Percentiles rank a stretch among this genome's conserved stretches.
Conservation (phyloP, 2,329 filamentous ascomycete genomes). For the Emergomyces orientalis region DNA sequence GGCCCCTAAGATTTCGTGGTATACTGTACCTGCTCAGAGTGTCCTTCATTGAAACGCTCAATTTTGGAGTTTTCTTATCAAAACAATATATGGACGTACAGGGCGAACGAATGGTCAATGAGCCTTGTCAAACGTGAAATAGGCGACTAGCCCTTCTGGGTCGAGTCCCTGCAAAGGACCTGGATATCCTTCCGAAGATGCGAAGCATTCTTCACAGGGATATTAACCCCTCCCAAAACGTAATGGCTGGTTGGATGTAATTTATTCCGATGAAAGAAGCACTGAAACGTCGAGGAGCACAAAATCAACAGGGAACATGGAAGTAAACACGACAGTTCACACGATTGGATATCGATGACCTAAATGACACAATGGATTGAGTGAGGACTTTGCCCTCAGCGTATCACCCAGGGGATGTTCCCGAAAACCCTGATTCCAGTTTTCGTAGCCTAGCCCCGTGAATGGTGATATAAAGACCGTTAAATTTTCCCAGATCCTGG, state of each 20-base stretch:
- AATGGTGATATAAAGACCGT: neutral
- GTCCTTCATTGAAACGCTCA: neutral
- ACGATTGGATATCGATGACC: neutral
- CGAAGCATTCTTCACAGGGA: neutral
- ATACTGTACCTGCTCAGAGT: neutral
- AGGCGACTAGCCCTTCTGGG: neutral
- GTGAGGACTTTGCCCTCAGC: neutral
- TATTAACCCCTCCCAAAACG: neutral
- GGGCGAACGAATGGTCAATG: neutral
- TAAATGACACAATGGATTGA: neutral
- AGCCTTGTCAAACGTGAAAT: neutral
- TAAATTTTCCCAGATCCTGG: neutral
- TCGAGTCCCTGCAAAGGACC: neutral
- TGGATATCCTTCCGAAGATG: neutral
- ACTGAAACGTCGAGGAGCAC: neutral
- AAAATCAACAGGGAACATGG: neutral
- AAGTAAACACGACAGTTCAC: neutral
- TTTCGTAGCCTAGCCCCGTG: neutral
- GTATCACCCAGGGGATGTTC: neutral
- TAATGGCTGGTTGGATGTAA: neutral
- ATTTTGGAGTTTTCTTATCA: neutral
- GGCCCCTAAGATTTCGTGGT: neutral
- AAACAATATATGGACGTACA: neutral
- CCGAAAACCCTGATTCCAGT: neutral
- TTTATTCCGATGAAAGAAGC: neutral